Evolutionary conservation across 352 stramenopile genomes (phyloP).

Genomic region (Phytophthora boehmeriae): DNA sequence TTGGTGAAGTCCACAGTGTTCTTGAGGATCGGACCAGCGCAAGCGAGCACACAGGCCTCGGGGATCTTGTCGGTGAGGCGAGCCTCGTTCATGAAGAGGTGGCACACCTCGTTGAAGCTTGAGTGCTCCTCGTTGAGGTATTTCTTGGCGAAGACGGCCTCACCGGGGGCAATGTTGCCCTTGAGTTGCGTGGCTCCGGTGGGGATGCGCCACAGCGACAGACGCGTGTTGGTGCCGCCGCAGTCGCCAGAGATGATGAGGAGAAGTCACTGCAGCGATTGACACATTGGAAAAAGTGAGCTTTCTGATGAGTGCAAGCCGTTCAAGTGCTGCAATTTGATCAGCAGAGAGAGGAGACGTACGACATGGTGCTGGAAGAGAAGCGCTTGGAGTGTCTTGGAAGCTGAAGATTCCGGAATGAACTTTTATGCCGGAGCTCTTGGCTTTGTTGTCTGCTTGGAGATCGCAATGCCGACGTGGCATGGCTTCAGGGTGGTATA

Average conservation of each 20-base stretch:
- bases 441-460: background rate
- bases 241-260: conserved; percentile 85
- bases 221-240: conserved; percentile 95
- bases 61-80: conserved; percentile 67
- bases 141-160: conserved; percentile 76
- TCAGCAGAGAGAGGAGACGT: background rate
- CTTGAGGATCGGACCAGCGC: conserved; percentile 71
- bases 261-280: background rate
- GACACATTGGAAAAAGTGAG: background rate
- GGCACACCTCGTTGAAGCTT: conserved; percentile 87
- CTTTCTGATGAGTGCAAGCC: background rate
- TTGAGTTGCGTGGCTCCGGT: conserved; percentile 32
- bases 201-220: conserved; percentile 84
- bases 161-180: conserved; percentile 67
- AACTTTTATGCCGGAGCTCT: background rate
- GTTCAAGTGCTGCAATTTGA: background rate
- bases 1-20: conserved; percentile 90
- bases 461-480: conserved; percentile 19
- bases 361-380: conserved; percentile 14
- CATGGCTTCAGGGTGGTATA: background rate
- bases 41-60: conserved; percentile 63
- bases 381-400: conserved; percentile 2
- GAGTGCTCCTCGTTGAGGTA: conserved; percentile 82
- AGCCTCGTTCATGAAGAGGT: conserved; percentile 92
- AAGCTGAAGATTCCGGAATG: conserved; percentile 33